Base-by-base conservation (phyloP, 768 basidiomycete species). In the Suillus cothurnatus region DNA sequence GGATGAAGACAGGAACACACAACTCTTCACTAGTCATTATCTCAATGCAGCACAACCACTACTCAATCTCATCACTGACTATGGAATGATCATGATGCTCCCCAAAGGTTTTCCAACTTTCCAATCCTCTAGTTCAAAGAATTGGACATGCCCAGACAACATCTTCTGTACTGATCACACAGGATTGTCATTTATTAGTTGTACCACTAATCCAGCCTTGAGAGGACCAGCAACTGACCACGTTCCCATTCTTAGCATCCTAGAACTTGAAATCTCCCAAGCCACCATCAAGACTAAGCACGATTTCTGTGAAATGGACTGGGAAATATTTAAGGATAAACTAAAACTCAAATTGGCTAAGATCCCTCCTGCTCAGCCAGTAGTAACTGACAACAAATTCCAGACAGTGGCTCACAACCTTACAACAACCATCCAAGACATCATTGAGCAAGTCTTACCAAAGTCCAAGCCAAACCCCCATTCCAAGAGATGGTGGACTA, bases 1-100 rank as follows among this genome's bases (percentile, higher is more conserved):
- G 73, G 73, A 74, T 6, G 67, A 69, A 1, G n/a, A 61, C 2
- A 15, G 14, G 0, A 53, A 62, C 19, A 65, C 69, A 43, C 67
- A 72, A 26, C 67, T 73, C 0, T 69, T 72, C 43, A 71, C 64
- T 1, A 56, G 32, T 3, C 12, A 7, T 4, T 39, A 64, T 9
- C 65, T 63, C 0, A 31, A 34, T 2, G 55, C 28, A 4, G 56
- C 62, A 0, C 61, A 68, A 23, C 31, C 50, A 2, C 47, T 69
- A 3, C 36, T 69, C 0, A 45, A 69, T 36, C 36, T 69, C 1
- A 49, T 67, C 0, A 66, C 67, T 6, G 31, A 63, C 9, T 50
- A 69, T 28, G 39, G 58, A 15, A 63, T 69, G 62, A 23, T 59
- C 2, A 64, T 64, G 62, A 41, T 34, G 19, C 28, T 67, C 1